Evolutionary conservation across 1,284 basidiomycete genomes (phyloP), one percentile per base, ranked within the genome.

Genomic region (Cutaneotrichosporon sp.): DNA sequence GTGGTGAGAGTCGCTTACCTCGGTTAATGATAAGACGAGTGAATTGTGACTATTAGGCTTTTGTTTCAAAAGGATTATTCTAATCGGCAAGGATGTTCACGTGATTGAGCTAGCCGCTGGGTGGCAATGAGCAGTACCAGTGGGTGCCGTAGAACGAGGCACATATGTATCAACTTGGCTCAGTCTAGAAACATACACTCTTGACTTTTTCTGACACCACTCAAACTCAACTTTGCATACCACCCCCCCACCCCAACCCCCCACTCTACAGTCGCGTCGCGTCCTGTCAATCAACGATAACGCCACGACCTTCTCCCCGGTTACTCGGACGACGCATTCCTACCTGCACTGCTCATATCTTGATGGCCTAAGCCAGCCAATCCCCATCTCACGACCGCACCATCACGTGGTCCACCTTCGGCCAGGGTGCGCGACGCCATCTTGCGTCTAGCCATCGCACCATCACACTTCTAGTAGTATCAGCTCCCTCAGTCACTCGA

Each of bases 401-500:
- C 55, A 32, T 46, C 56, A 57, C 32, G 31, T 30, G 36, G 32
- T 16, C 32, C 32, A 11, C 11, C 38, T 11, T 47, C 46, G 21
- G 46, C 46, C 46, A 47, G 22, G 30, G 31, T 30, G 57, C 31
- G 30, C n/a, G n/a, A 26, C 34, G 34, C 34, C 7, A 36, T 36
- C 34, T 36, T 36, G 34, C 34, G 34, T 36, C 34, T 36, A 36
- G 34, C 34, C 34, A 36, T 36, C 7, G 34, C 34, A 36, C 34
- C 34, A 36, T 36, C 34, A 36, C 34, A 9, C 42, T 58, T 36
- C 30, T 36, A 22, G 31, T 55, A 36, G 50, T 22, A 52, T 2
- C 55, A 56, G n/a, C 53, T 18, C 18, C 10, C 21, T 16, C 46
- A 36, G 53, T 11, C 18, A 1, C 92, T 90, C 75, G 93, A 91